Evolutionary conservation across 176 grass and related monocot species (phyloP).

Genomic region (Rhynchospora breviuscula): DNA sequence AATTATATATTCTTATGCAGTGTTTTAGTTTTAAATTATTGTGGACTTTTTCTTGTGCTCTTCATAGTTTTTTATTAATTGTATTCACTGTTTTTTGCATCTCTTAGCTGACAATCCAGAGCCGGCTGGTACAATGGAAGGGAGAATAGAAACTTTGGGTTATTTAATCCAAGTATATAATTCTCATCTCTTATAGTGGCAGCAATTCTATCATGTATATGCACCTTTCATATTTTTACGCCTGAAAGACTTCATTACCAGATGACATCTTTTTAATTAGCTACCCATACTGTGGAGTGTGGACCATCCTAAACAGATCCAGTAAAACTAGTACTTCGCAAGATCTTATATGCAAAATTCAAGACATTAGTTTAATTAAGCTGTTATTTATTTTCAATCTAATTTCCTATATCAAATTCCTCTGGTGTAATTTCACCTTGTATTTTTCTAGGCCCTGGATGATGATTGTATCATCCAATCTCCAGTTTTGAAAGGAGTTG

Average conservation of each 20-base stretch:
- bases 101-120: background rate
- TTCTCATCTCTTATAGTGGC: background rate
- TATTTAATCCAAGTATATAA: background rate
- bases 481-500: slow-evolving; percentile 42
- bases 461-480: slow-evolving; percentile 36
- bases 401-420: background rate
- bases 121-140: background rate
- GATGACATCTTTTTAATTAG: background rate
- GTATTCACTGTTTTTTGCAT: background rate
- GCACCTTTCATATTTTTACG: background rate
- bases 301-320: background rate
- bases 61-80: slow-evolving; percentile 1
- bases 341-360: background rate
- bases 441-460: slow-evolving; percentile 35
- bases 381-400: background rate
- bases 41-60: background rate
- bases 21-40: background rate
- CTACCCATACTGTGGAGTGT: background rate
- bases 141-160: background rate
- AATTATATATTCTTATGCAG: background rate
- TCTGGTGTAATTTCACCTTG: background rate
- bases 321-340: background rate
- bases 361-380: background rate
- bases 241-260: background rate
- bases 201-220: background rate